These are phyloP conservation scores for Scedosporium dehoogii DNA, from an alignment of 2,329 filamentous ascomycete genomes.

Conservation along the genomic window DNA sequence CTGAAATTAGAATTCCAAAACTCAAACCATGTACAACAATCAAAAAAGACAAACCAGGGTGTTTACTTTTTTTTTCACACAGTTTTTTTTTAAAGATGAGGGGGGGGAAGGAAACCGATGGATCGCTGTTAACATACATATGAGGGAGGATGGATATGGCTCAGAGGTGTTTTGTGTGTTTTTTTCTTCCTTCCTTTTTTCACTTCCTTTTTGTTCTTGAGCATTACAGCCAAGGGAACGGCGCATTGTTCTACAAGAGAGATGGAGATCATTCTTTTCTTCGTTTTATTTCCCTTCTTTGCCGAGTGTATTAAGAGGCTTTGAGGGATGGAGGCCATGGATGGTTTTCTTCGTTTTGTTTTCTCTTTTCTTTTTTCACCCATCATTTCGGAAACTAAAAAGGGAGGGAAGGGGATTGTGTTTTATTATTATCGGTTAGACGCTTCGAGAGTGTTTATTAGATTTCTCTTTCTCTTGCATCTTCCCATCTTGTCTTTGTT, in stretches of 20 bases:
- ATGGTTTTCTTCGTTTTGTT: too few relatives aligned
- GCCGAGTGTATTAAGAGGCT: not conserved
- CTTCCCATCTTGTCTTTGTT: too few relatives aligned
- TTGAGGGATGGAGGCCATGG: too few relatives aligned
- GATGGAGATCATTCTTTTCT: not conserved
- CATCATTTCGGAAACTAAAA: not conserved
- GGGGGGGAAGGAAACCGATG: too few relatives aligned
- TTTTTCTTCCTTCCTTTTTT: slow-evolving; percentile 11
- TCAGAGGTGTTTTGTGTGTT: not conserved
- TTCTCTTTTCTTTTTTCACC: not conserved
- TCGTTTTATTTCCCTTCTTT: not conserved
- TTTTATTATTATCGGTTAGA: not conserved
- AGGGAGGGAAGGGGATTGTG: not conserved
- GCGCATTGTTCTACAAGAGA: not conserved
- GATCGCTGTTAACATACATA: too few relatives aligned
- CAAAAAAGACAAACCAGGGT: too few relatives aligned
- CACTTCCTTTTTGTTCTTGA: not conserved
- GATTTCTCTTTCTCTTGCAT: not conserved
- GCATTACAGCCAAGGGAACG: not conserved
- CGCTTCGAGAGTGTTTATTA: not conserved
- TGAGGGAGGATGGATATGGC: too few relatives aligned
- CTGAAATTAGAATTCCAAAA: too few relatives aligned
- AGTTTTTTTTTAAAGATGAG: too few relatives aligned
- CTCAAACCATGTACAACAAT: too few relatives aligned
- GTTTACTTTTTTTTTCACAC: too few relatives aligned